Base-by-base conservation (phyloP, 306 rosid genomes). In the Sesbania bispinosa region DNA sequence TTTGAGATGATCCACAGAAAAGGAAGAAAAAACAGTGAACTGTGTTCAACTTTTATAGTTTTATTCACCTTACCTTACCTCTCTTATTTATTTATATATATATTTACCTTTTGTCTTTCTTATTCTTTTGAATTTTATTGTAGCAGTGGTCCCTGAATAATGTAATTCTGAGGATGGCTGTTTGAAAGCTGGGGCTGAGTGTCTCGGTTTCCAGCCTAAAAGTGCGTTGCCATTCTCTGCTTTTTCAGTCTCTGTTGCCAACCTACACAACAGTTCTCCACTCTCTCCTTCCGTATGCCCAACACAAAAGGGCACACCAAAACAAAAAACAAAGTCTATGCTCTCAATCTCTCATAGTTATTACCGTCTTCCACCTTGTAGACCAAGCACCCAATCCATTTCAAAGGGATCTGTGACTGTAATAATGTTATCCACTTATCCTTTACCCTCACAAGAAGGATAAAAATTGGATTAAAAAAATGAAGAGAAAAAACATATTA, bases 201-300 rank as follows among this genome's bases (percentile, higher is more conserved):
- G 68, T 35, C 19, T 33, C 13, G 10, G 32, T 14, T 77, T 77
- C 61, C 82, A 77, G 82, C 82, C 73, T 70, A 77, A 77, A 77
- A 77, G 82, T 70, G 66, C 0, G 0, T 55, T 60, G 10, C 5
- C 47, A 47, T 29, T 72, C 14, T 71, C 27, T 71, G 67, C 76
- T 55, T 55, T n/a, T 70, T 39, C 3, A 57, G 67, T 16, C 27
- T 59, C 6, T 32, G 23, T 16, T 33, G 65, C 65, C 65, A 59
- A 59, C 76, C 47, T 43, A 55, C 32, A 70, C 1, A 54, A 69
- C 54, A 53, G 27, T n/a, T n/a, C n/a, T n/a, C n/a, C n/a, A n/a
- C n/a, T n/a, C n/a, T n/a, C n/a, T n/a, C n/a, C n/a, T n/a, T n/a
- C n/a, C n/a, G n/a, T n/a, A n/a, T n/a, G n/a, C n/a, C n/a, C 15